A percentile compares a stretch with the other conserved stretches of the same genome.
phyloP scores from a whole-genome alignment of 805 yeast species.

The Candida ulmi region DNA sequence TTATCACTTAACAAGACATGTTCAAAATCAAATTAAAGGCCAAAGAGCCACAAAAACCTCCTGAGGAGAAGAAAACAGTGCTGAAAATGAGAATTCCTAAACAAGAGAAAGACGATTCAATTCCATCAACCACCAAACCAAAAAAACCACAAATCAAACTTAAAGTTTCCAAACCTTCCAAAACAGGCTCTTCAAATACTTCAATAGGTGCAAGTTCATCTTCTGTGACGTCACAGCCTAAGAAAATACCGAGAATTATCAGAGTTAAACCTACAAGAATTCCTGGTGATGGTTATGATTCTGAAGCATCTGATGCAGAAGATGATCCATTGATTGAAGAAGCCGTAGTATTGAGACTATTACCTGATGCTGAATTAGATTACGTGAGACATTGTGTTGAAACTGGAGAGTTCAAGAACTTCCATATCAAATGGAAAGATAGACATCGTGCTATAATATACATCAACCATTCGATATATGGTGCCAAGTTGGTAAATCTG shows the following conservation, averaged over 20 bases:
- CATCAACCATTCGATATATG: slow-evolving; percentile 65
- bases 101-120: too few relatives aligned
- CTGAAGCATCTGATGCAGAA: slow-evolving; percentile 93
- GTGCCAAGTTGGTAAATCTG: slow-evolving; percentile 80
- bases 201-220: not conserved
- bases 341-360: slow-evolving; percentile 71
- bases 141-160: not conserved
- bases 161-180: not conserved
- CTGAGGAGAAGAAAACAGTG: slow-evolving; percentile 2
- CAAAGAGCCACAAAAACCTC: slow-evolving; percentile 6
- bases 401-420: slow-evolving; percentile 64
- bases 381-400: slow-evolving; percentile 72
- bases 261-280: slow-evolving; percentile 56
- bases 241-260: slow-evolving; percentile 32
- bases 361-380: slow-evolving; percentile 64
- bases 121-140: not conserved
- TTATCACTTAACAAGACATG: too few relatives aligned
- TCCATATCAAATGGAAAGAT: slow-evolving; percentile 80
- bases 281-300: slow-evolving; percentile 94
- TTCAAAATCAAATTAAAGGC: slow-evolving; percentile 20
- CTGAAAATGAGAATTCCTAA: not conserved
- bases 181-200: not conserved
- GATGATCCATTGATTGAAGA: slow-evolving; percentile 92
- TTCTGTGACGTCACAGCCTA: not conserved
- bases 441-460: slow-evolving; percentile 71